Conservation (phyloP, 805 yeast species). For the Wickerhamiella nectarea region DNA sequence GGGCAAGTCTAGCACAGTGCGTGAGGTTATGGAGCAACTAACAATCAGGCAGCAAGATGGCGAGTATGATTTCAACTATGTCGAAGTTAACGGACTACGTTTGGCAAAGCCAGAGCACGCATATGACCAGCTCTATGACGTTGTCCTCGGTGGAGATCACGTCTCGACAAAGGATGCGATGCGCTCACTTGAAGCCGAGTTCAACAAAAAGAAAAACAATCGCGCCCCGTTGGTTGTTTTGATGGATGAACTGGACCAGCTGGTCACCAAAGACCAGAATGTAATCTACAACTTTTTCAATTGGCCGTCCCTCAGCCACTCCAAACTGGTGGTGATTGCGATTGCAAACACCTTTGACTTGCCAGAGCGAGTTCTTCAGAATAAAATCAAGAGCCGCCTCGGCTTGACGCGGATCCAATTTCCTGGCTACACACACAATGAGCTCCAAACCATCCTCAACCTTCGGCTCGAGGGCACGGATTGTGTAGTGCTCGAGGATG, state of each 20-base stretch:
- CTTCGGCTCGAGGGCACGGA: constrained; percentile 47
- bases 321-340: constrained; percentile 76
- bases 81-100: constrained; percentile 87
- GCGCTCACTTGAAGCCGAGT: constrained; percentile 55
- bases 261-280: constrained; percentile 61
- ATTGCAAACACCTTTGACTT: constrained; percentile 96
- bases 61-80: constrained; percentile 44
- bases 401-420: constrained; percentile 82
- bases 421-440: constrained; percentile 72
- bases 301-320: constrained; percentile 81
- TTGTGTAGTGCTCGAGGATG: constrained; percentile 26
- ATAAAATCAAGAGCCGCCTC: constrained; percentile 79
- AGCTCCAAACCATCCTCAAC: constrained; percentile 60
- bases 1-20: constrained; percentile 87
- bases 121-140: constrained; percentile 72
- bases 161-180: constrained; percentile 36
- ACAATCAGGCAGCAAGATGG: constrained; percentile 30
- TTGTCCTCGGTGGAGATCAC: constrained; percentile 39
- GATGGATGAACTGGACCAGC: constrained; percentile 87
- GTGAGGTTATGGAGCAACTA: constrained; percentile 70
- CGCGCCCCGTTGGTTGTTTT: constrained; percentile 34
- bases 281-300: constrained; percentile 93
- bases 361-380: constrained; percentile 77
- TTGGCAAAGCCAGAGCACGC: constrained; percentile 66
- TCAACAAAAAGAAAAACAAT: constrained; percentile 25